A percentile compares a stretch with the other conserved stretches of the same genome.
These are phyloP conservation scores for Crithidia thermophila DNA, from an alignment of 208 protist species.

Conservation along the genomic window DNA sequence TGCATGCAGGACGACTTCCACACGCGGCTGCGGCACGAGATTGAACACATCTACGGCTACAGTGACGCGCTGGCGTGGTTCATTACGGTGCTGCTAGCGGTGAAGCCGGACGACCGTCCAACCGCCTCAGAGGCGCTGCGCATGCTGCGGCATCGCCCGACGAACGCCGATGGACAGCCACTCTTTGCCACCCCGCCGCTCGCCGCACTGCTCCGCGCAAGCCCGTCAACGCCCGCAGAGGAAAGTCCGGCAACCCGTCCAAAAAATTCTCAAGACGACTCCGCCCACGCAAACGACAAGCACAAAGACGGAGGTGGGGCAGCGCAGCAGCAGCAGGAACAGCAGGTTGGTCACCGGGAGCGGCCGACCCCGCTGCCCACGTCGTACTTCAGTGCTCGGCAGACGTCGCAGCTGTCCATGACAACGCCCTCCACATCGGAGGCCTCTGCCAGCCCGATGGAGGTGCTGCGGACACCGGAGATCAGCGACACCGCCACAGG, in stretches of 20 bases:
- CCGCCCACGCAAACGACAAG: background rate
- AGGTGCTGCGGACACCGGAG: background rate
- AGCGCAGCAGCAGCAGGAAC: background rate
- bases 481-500: no score
- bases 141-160: conserved; percentile 18
- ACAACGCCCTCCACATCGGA: conserved; percentile 2
- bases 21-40: conserved; percentile 37
- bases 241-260: background rate
- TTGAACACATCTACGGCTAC: conserved; percentile 56
- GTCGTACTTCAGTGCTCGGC: background rate
- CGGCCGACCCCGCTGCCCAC: background rate
- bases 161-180: background rate
- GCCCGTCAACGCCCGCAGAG: background rate
- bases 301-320: background rate
- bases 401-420: no score
- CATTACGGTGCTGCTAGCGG: conserved; percentile 44
- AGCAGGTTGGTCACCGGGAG: background rate
- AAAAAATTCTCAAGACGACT: no score
- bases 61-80: conserved; percentile 42
- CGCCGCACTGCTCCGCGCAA: conserved; percentile 2
- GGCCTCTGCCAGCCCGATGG: background rate
- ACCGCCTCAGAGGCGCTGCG: conserved; percentile 47
- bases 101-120: conserved; percentile 39
- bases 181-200: conserved; percentile 9
- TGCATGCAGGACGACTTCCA: conserved; percentile 44